Conservation (phyloP, 345 rosid species). For the Arabis alpina region DNA sequence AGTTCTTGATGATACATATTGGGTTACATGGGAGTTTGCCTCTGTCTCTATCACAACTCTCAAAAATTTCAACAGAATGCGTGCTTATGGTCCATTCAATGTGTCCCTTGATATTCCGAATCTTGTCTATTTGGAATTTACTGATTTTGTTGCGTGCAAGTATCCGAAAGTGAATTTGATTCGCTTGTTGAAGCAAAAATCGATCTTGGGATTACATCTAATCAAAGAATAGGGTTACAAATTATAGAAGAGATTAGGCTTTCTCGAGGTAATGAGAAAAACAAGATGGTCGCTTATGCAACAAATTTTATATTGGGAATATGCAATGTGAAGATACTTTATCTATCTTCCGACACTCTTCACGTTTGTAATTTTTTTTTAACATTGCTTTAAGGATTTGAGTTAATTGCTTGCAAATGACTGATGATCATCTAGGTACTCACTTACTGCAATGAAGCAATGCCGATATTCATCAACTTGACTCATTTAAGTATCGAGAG, state of each 20-base stretch:
- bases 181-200: slow-evolving; percentile 28
- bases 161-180: slow-evolving; percentile 21
- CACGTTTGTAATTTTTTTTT: not conserved
- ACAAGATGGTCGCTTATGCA: not conserved
- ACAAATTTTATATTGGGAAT: not conserved
- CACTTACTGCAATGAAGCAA: not conserved
- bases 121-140: slow-evolving; percentile 11
- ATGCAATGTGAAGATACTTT: not conserved
- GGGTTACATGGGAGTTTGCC: not conserved
- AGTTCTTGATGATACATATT: not conserved
- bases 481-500: not conserved
- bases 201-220: slow-evolving; percentile 17
- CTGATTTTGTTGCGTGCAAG: slow-evolving; percentile 19
- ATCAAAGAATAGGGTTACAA: not conserved
- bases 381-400: not conserved
- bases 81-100: not conserved
- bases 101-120: slow-evolving; percentile 22
- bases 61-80: not conserved
- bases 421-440: not conserved
- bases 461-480: slow-evolving; percentile 2
- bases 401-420: not conserved
- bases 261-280: not conserved
- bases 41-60: slow-evolving; percentile 18
- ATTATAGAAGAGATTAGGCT: too few species aligned
- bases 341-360: not conserved